A percentile compares a stretch with the other conserved stretches of the same genome.
These are phyloP conservation scores for Leptomonas pyrrhocoris DNA, from an alignment of 208 protist genomes.

Conservation along the genomic window DNA sequence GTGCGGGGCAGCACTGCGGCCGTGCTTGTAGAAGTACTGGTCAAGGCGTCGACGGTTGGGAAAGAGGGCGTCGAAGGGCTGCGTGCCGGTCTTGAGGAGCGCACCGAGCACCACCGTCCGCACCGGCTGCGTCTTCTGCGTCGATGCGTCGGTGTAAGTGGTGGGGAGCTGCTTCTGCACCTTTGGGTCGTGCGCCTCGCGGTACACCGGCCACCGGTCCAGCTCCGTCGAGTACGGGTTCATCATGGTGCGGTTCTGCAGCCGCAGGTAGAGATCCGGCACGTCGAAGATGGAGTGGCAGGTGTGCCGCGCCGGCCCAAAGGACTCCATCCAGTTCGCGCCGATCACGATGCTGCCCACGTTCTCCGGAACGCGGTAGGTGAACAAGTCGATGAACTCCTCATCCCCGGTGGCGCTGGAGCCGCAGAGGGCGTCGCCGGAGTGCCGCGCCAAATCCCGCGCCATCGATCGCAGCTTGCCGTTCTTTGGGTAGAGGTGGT, in stretches of 20 bases:
- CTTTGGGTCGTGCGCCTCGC: constrained; percentile 26
- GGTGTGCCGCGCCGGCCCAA: constrained; percentile 26
- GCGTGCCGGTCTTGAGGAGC: constrained; percentile 51
- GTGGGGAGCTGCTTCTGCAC: constrained; percentile 23
- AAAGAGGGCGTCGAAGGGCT: constrained; percentile 45
- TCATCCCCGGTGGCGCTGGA: constrained; percentile 53
- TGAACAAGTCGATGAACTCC: constrained; percentile 78
- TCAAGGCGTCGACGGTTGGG: constrained; percentile 44
- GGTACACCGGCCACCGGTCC: constrained; percentile 69
- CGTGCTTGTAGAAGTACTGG: constrained; percentile 35
- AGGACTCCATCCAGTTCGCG: constrained; percentile 63
- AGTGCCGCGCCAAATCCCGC: constrained; percentile 59
- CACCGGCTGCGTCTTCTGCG: constrained; percentile 39
- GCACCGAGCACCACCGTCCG: constrained; percentile 59
- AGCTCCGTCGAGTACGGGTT: constrained; percentile 70
- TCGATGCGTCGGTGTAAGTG: constrained; percentile 21
- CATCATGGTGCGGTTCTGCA: constrained; percentile 77
- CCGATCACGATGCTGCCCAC: constrained; percentile 67
- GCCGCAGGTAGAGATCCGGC: constrained; percentile 66
- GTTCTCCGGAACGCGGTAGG: constrained; percentile 56
- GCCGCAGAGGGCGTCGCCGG: constrained; percentile 66
- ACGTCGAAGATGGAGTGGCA: constrained; percentile 60
- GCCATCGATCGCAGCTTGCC: constrained; percentile 46
- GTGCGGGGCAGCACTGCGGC: not conserved
- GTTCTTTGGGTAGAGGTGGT: constrained; percentile 72